phyloP scores from a whole-genome alignment of 148 eudicot species.

The Vaccinium macrocarpon region DNA sequence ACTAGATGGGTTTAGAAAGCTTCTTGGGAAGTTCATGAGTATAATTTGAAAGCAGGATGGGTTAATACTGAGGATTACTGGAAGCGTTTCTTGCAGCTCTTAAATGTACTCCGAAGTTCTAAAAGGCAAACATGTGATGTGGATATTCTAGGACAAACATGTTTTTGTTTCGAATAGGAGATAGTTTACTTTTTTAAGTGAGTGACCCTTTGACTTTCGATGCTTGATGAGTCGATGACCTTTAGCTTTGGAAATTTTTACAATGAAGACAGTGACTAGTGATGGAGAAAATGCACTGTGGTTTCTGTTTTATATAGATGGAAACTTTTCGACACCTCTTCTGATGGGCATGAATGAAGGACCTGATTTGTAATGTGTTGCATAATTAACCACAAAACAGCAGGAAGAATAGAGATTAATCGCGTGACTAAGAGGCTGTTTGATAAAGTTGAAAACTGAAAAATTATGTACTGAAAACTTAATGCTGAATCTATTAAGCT shows the following conservation, averaged over 20 bases:
- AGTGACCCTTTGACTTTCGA: not conserved
- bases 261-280: not conserved
- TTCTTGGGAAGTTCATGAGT: not conserved
- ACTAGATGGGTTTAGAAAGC: slow-evolving; percentile 4
- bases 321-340: not conserved
- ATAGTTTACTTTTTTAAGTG: not conserved
- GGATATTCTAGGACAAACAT: not conserved
- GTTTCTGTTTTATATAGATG: not conserved
- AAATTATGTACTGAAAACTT: too few species aligned
- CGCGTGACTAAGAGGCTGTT: not conserved
- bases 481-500: too few species aligned
- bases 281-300: not conserved
- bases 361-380: not conserved
- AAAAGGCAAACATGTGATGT: not conserved
- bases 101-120: not conserved
- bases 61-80: not conserved
- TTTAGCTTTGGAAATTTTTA: too few species aligned
- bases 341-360: not conserved
- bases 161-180: not conserved
- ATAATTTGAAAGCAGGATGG: not conserved
- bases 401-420: not conserved
- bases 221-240: too few species aligned
- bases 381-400: not conserved
- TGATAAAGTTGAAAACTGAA: too few species aligned
- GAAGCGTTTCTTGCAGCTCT: not conserved